Conservation (phyloP, 441 rosid genomes). For the Adansonia gregorii region DNA sequence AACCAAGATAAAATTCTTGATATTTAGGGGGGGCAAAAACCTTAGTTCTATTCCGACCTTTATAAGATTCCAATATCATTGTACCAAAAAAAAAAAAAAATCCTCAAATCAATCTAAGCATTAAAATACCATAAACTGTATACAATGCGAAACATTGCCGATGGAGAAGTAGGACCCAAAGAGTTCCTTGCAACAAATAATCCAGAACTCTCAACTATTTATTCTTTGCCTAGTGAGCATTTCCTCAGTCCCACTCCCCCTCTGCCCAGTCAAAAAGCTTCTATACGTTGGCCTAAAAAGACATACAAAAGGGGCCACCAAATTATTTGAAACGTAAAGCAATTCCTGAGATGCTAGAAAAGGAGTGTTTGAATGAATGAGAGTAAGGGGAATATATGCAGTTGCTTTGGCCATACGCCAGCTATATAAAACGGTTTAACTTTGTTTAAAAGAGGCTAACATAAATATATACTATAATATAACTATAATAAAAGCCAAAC, state of each 20-base stretch:
- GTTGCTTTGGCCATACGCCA: constrained; percentile 60
- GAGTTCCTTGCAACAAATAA: constrained; percentile 31
- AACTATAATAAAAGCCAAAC: constrained; percentile 30
- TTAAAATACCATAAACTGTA: neutral
- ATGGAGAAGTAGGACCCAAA: constrained; percentile 30
- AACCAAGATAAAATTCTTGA: neutral
- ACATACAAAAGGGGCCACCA: constrained; percentile 65
- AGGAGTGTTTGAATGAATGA: constrained; percentile 66
- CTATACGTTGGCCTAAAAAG: constrained; percentile 65
- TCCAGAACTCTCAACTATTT: constrained; percentile 42
- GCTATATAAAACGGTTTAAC: constrained; percentile 33
- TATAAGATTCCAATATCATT: neutral
- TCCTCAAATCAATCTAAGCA: neutral
- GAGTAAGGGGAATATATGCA: constrained; percentile 42
- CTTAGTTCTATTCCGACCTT: neutral
- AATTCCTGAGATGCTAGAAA: constrained; percentile 46
- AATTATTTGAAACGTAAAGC: constrained; percentile 64
- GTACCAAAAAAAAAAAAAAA: neutral
- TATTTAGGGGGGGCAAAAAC: too few relatives aligned
- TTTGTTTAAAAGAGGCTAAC: constrained; percentile 38
- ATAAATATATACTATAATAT: neutral
- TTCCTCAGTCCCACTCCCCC: constrained; percentile 31
- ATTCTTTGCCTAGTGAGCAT: constrained; percentile 35
- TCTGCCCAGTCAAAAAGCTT: constrained; percentile 65
- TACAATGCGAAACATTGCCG: neutral